Base-by-base conservation (phyloP, 768 basidiomycete species). In the Pleurotus salmoneostramineus region DNA sequence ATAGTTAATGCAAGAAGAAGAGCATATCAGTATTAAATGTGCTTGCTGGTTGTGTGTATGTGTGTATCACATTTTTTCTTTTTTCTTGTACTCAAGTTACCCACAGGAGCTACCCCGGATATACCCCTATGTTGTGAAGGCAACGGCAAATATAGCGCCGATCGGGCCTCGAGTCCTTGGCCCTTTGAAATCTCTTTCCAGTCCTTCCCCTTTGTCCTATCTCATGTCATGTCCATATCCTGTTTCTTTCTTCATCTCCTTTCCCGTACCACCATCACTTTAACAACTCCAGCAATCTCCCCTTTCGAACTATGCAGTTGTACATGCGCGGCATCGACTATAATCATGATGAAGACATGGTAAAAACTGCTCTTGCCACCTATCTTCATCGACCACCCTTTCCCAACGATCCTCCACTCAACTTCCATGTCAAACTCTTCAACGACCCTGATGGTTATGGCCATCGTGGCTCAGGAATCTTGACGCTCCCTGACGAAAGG, bases 1-100 rank as follows among this genome's bases (percentile, higher is more conserved):
- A 59, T 72, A 33, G 56, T 75, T 27, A 77, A 74, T 55, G 70
- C 56, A 1, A 33, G 56, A 34, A 45, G 45, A 36, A 49, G 21
- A 21, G 47, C 56, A 31, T 50, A 34, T 17, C 32, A 15, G 14
- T 42, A 37, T 6, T 14, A 36, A 34, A 14, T 34, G 6, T 86
- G n/a, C 73, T 88, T 21, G 68, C 21, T 27, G 21, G 21, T 27
- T 27, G 21, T 27, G 21, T 27, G 21, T 27, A 27, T 27, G 21
- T 27, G 21, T 27, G 21, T 27, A 27, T 27, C 21, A 27, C 21
- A 27, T 27, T 27, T 27, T 27, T 27, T 27, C 3, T 27, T 27
- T 27, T 27, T 27, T n/a, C 21, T 27, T 27, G 21, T 27, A 27
- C 21, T 27, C 21, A 27, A 27, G 21, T 27, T 27, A 27, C 21